Base-by-base conservation (phyloP, 768 basidiomycete species). In the Symmetrospora coprosmae region DNA sequence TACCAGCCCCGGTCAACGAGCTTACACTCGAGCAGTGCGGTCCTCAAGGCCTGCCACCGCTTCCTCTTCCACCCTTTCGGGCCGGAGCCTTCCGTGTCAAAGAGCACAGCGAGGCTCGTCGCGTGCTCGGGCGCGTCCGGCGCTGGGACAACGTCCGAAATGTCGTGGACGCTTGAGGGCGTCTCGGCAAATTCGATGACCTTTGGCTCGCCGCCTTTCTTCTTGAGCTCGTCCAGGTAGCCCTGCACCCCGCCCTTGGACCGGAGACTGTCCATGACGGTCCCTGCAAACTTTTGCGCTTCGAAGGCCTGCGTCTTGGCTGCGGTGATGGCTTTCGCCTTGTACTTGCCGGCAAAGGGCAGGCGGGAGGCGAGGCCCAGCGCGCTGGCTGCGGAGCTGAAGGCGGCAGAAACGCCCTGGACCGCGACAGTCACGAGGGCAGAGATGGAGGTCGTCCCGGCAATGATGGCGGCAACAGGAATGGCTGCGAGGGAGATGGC, bases 61-160 rank as follows among this genome's bases (percentile, higher is more conserved):
- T 40, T 43, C 19, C 37, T 58, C 55, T 58, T 58, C 55, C 55
- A 58, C 14, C 55, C 55, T 17, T 58, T 58, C 21, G 55, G 55
- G 30, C 55, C 55, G 17, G 41, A 16, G 43, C 55, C 55, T 58
- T 41, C 46, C 30, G 33, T 33, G 37, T 58, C 55, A 11, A 58
- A 58, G 25, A 58, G 31, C 27, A 30, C 43, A 31, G 55, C 55
- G 7, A 58, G 40, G n/a, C 28, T 30, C n/a, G 55, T 43, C 30
- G 19, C 55, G n/a, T n/a, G n/a, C n/a, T n/a, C n/a, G n/a, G n/a
- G n/a, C n/a, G n/a, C n/a, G n/a, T n/a, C n/a, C n/a, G n/a, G n/a
- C n/a, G n/a, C n/a, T n/a, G n/a, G n/a, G n/a, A n/a, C n/a, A n/a
- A n/a, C n/a, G n/a, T n/a, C n/a, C 5, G 40, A 45, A 21, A 58